Conservation (phyloP, 2,329 filamentous ascomycete species). For the Epichloe bromicola region DNA sequence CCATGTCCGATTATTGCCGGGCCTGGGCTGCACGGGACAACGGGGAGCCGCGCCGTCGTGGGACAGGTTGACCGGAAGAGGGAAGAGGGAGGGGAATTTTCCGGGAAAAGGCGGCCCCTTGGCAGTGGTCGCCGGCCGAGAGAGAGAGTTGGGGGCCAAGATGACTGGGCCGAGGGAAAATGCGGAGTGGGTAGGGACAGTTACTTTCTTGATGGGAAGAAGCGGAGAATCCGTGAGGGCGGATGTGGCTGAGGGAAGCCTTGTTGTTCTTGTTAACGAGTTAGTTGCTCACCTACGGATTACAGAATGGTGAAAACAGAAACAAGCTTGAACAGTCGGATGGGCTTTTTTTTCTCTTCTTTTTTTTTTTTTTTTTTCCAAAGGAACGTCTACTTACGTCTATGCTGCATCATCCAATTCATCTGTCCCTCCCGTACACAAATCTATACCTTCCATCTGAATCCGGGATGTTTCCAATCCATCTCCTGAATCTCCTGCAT, state of each 20-base stretch:
- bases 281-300: too few species aligned
- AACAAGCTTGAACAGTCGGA: too few species aligned
- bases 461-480: constrained; percentile 56
- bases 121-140: not conserved
- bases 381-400: too few species aligned
- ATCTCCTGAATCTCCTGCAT: constrained; percentile 42
- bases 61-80: not conserved
- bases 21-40: not conserved
- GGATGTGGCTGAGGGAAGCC: too few species aligned
- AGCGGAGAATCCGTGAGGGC: too few species aligned
- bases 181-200: not conserved
- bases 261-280: too few species aligned
- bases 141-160: not conserved
- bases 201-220: not conserved
- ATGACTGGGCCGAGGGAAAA: not conserved
- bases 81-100: too few species aligned
- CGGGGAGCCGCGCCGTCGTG: not conserved
- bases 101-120: not conserved
- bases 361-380: too few species aligned
- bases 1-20: not conserved
- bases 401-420: too few species aligned
- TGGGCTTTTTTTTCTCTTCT: too few species aligned
- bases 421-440: not conserved
- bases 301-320: too few species aligned
- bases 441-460: constrained; percentile 37